Evolutionary conservation across 2,329 filamentous ascomycete species (phyloP), one percentile per base, ranked within the genome.

Genomic region (Hypoxylon sp.): DNA sequence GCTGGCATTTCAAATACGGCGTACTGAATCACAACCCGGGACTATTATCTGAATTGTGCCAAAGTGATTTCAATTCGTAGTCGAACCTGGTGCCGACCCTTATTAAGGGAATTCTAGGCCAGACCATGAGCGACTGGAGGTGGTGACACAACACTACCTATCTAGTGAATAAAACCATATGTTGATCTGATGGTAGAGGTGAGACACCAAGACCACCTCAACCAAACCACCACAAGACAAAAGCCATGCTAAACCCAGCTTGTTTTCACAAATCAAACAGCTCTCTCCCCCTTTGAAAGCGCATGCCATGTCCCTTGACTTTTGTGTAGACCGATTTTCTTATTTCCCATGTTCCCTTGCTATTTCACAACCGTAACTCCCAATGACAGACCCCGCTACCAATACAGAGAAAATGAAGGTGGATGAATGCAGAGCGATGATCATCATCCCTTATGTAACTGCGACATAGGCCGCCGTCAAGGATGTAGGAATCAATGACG

Each of bases 301-400:
- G 53, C 55, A 55, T 48, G 34, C 54, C 52, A 47, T 59, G 35
- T 46, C 43, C 55, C 46, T 51, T 47, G 34, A 59, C 49, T 67
- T 67, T 67, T 67, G 40, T 67, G 61, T 67, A 66, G 54, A 63
- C 63, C 64, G 47, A 64, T 61, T 57, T 58, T 59, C 51, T 55
- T 58, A 19, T 46, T 51, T 51, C 50, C 63, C 48, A 52, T 60
- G 48, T 62, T 51, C 59, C 57, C 54, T 55, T 48, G 34, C 42
- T 59, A 56, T 54, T 57, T 59, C 49, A 46, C 55, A 62, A 51
- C 63, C 62, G 45, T 45, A 65, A 68, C 63, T 62, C 64, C 64
- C 44, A 55, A 59, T 51, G 47, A 51, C 34, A 34, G 17, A 54
- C 45, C 55, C 57, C 53, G 54, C 57, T 63, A 61, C 48, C 56